A percentile compares a stretch with the other conserved stretches of the same genome.
These are phyloP conservation scores for Arachis monticola DNA, from an alignment of 331 rosid genomes.

Conservation along the genomic window DNA sequence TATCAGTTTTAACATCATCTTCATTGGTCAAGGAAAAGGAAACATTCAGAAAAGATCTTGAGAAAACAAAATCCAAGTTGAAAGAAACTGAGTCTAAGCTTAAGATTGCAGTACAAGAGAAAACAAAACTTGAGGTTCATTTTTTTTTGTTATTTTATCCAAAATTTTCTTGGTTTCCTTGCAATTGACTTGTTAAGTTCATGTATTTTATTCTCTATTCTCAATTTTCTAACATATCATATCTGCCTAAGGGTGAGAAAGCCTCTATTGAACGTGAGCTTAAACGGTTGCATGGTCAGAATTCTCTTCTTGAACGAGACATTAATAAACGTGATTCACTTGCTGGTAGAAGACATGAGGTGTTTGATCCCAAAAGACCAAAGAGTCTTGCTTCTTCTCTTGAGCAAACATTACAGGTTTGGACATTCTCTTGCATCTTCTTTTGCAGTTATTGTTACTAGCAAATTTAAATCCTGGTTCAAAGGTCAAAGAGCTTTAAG, in stretches of 20 bases:
- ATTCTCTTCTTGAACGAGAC: conserved; percentile 86
- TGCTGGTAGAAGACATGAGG: conserved; percentile 79
- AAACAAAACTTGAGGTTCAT: conserved; percentile 86
- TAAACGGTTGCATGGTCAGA: conserved; percentile 76
- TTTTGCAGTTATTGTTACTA: background rate
- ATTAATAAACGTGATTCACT: conserved; percentile 68
- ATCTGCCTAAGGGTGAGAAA: conserved; percentile 70
- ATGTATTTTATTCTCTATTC: conserved; percentile 19
- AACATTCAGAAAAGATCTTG: conserved; percentile 75
- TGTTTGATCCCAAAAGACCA: conserved; percentile 46
- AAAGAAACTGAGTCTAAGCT: conserved; percentile 87
- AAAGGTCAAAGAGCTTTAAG: no score
- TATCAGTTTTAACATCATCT: conserved; percentile 64
- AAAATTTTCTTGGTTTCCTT: conserved; percentile 29
- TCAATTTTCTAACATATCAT: conserved; percentile 34
- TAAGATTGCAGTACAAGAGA: conserved; percentile 81
- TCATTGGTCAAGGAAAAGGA: conserved; percentile 79
- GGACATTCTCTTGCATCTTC: conserved; percentile 11
- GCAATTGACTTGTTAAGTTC: conserved; percentile 16
- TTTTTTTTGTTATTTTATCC: conserved; percentile 17
- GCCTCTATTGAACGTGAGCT: conserved; percentile 80
- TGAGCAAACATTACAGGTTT: conserved; percentile 73
- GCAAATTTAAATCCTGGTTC: no score
- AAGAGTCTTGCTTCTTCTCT: conserved; percentile 53
- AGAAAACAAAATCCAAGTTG: conserved; percentile 69